Conservation (phyloP, 2,329 filamentous ascomycete genomes). For the Fusarium incarnatum region DNA sequence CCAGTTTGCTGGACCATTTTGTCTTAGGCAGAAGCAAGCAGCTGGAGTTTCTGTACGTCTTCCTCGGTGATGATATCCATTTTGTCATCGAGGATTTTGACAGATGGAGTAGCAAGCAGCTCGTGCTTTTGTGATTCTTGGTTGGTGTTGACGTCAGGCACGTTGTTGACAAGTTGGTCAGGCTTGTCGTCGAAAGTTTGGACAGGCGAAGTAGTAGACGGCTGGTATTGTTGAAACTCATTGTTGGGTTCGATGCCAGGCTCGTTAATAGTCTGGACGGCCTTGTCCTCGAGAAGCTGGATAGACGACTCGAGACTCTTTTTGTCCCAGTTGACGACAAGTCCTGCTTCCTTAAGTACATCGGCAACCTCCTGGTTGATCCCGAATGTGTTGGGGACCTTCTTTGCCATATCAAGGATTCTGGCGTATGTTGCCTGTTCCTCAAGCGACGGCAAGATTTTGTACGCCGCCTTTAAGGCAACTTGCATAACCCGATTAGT, state of each 20-base stretch:
- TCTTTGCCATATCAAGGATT: not conserved
- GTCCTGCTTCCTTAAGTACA: not conserved
- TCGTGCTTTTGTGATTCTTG: not conserved
- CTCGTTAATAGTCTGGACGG: not conserved
- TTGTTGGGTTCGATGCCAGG: not conserved
- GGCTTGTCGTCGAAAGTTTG: not conserved
- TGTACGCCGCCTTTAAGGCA: conserved; percentile 22
- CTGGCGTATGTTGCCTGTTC: not conserved
- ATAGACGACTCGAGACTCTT: too few relatives aligned
- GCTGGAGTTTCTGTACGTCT: not conserved
- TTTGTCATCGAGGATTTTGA: not conserved
- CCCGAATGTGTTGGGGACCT: not conserved
- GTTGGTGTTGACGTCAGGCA: not conserved
- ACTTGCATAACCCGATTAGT: not conserved
- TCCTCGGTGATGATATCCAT: not conserved
- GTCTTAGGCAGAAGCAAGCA: not conserved
- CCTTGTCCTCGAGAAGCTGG: not conserved
- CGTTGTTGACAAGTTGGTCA: too few relatives aligned
- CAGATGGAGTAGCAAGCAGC: not conserved
- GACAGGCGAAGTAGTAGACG: too few relatives aligned
- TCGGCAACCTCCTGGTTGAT: conserved; percentile 7
- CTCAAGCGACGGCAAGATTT: not conserved
- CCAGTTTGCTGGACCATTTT: not conserved
- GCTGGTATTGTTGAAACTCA: too few relatives aligned
- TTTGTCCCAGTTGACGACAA: not conserved